A percentile compares a stretch with the other conserved stretches of the same genome.
Conservation (phyloP, 2,329 filamentous ascomycete genomes). For the Botrytis sinoallii region DNA sequence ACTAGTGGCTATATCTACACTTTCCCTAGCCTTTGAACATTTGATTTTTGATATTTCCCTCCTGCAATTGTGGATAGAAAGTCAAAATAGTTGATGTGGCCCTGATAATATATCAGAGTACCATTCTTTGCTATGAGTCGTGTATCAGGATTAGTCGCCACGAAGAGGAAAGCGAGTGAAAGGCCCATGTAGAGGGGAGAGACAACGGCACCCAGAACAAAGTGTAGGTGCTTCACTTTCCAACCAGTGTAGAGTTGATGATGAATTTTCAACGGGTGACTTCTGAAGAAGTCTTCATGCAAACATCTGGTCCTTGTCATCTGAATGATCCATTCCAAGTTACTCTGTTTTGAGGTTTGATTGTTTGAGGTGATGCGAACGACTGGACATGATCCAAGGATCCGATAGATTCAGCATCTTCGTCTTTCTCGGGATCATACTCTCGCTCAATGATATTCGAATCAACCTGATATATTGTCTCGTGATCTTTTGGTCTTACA, state of each 20-base stretch:
- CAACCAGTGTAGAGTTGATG: neutral
- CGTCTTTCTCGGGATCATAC: slow-evolving; percentile 10
- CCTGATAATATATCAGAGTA: neutral
- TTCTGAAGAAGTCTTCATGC: neutral
- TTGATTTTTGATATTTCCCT: neutral
- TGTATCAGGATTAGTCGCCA: neutral
- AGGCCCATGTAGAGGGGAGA: neutral
- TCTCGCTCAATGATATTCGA: slow-evolving; percentile 6
- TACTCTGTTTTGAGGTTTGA: neutral
- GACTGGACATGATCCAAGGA: neutral
- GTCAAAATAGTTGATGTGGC: too few relatives aligned
- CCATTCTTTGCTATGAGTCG: neutral
- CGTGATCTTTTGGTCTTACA: neutral
- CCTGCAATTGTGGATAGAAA: neutral
- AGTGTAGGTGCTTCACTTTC: neutral
- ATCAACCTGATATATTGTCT: slow-evolving; percentile 4
- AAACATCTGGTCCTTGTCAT: neutral
- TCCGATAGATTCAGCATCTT: slow-evolving; percentile 8
- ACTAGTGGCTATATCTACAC: neutral
- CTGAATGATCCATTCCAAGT: slow-evolving; percentile 7
- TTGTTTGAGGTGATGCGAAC: neutral
- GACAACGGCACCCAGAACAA: neutral
- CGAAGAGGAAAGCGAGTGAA: neutral
- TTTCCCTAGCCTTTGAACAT: too few relatives aligned
- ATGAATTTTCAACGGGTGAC: neutral